These are phyloP conservation scores for Zasmidium cellare DNA, from an alignment of 2,329 filamentous ascomycete genomes.

Conservation along the genomic window DNA sequence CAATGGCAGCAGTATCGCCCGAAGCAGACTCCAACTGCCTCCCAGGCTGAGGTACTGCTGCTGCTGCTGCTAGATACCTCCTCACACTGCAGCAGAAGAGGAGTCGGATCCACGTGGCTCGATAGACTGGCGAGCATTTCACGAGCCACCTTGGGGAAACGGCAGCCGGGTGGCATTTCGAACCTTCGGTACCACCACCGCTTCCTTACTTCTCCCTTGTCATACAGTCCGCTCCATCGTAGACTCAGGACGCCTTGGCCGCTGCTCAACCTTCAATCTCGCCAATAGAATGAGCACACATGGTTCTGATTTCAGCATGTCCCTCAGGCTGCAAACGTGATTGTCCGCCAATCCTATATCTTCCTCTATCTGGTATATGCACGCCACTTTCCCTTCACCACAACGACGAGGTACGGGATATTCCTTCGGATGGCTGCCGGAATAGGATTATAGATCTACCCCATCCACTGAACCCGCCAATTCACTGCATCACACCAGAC, in stretches of 20 bases:
- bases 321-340: no score
- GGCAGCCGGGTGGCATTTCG: neutral
- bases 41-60: neutral
- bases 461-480: neutral
- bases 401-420: neutral
- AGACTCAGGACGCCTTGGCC: no score
- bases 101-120: neutral
- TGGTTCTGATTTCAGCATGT: no score
- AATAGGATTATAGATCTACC: neutral
- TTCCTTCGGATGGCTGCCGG: neutral
- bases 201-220: no score
- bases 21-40: no score
- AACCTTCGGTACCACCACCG: neutral
- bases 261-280: no score
- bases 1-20: no score
- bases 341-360: no score
- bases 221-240: no score
- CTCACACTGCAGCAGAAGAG: neutral
- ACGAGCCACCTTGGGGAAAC: neutral
- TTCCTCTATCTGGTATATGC: no score
- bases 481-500: neutral
- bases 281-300: no score
- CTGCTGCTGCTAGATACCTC: neutral
- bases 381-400: neutral
- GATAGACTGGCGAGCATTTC: neutral